Base-by-base conservation (phyloP, 2,329 filamentous ascomycete genomes). In the Diaporthe humulicola region DNA sequence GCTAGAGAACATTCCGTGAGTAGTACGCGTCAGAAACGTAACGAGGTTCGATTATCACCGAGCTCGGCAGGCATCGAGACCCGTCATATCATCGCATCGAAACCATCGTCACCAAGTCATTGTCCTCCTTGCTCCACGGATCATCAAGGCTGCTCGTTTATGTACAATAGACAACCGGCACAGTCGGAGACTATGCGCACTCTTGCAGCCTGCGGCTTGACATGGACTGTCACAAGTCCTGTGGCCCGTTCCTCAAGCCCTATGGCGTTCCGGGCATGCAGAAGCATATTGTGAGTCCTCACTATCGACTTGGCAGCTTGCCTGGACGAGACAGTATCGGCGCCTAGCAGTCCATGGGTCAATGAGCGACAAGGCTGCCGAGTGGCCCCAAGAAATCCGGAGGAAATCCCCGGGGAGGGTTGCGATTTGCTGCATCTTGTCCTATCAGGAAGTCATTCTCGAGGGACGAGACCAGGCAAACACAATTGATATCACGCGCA, bases 251-350 rank as follows among this genome's bases (percentile, higher is more conserved):
- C n/a, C 22, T 40, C 8, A 7, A 12, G 30, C 22, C 22, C 33
- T 25, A 19, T n/a, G 15, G 30, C n/a, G 33, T 40, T 54, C 33
- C 30, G 7, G 48, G 48, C 33, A 28, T 54, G 64, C 33, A 69
- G n/a, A 54, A 69, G 48, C 42, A 69, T 69, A 4, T 40, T 25
- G 17, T 28, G 15, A 28, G 4, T 17, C 22, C 30, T 54, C 48
- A 25, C n/a, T 52, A 69, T 69, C 17, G 64, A 28, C 64, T 69
- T 69, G 48, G 64, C 64, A 69, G 64, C 45, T 28, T 15, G 33
- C 15, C 64, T 28, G 48, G 30, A 40, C 64, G n/a, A 67, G 30
- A 48, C n/a, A 19, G 14, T 52, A 10, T 36, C 19, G 61, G 61
- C 61, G 22, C 61, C 28, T 52, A 50, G 30, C n/a, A 50, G 38